phyloP scores from a whole-genome alignment of 257 asterid species.

The Forsythia viridissima region DNA sequence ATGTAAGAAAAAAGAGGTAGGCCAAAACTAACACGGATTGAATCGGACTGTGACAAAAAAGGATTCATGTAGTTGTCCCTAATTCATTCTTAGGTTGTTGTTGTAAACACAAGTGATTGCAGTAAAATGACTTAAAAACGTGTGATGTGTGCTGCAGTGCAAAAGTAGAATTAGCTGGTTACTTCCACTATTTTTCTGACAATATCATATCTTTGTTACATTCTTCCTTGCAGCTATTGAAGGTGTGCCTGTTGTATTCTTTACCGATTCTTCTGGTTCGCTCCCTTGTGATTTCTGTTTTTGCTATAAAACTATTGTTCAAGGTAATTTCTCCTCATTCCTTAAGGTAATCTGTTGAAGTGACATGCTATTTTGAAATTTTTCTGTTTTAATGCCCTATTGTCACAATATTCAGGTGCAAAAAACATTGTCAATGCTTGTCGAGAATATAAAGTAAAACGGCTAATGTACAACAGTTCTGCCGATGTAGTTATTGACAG shows the following conservation, averaged over 20 bases:
- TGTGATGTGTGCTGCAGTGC: too few relatives aligned
- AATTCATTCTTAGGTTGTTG: too few relatives aligned
- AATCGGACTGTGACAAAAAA: too few relatives aligned
- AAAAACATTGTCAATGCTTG: conserved; percentile 77
- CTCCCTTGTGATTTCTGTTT: conserved; percentile 49
- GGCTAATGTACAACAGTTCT: conserved; percentile 72
- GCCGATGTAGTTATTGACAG: conserved; percentile 75
- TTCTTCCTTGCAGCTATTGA: conserved; percentile 61
- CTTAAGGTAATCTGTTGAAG: conserved; percentile 15
- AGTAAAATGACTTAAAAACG: too few relatives aligned
- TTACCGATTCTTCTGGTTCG: conserved; percentile 48
- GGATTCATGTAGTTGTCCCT: too few relatives aligned
- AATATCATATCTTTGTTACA: too few relatives aligned
- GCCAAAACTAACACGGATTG: too few relatives aligned
- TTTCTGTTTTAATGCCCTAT: conserved; percentile 17
- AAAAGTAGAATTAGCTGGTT: background rate
- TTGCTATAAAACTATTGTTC: conserved; percentile 63
- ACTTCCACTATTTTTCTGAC: background rate
- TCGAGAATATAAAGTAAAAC: conserved; percentile 71
- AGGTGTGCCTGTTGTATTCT: conserved; percentile 81
- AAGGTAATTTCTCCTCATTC: conserved; percentile 46
- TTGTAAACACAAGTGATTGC: too few relatives aligned
- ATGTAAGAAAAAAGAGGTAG: too few relatives aligned
- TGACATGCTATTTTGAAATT: conserved; percentile 11
- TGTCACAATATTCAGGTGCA: conserved; percentile 50